phyloP scores from a whole-genome alignment of 116 monocot species.

The Iris pallida region DNA sequence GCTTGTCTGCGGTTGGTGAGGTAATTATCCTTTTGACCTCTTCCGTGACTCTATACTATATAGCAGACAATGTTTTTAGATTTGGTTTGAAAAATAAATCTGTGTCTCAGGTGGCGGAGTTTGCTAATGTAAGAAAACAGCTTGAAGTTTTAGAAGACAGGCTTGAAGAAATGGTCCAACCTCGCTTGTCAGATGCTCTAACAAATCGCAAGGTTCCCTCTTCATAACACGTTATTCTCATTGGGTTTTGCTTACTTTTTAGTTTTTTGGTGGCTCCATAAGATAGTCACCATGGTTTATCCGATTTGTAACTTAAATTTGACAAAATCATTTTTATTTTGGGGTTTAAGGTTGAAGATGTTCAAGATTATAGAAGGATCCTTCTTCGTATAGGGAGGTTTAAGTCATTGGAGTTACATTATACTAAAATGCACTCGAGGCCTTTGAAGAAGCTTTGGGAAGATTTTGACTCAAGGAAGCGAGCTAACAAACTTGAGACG shows the following conservation, averaged over 20 bases:
- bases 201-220: conserved; percentile 65
- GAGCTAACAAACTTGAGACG: conserved; percentile 37
- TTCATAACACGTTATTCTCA: neutral
- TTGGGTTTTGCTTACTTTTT: neutral
- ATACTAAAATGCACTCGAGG: conserved; percentile 74
- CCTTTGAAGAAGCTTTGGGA: conserved; percentile 94
- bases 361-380: conserved; percentile 83
- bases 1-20: conserved; percentile 97
- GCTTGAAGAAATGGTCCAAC: conserved; percentile 93
- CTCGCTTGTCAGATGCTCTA: conserved; percentile 82
- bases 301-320: neutral
- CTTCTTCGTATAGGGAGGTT: conserved; percentile 88
- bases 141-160: conserved; percentile 94
- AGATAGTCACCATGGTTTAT: neutral
- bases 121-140: conserved; percentile 98
- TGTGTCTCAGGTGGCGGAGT: conserved; percentile 84
- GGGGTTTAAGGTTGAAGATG: conserved; percentile 63
- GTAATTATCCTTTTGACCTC: conserved; percentile 18
- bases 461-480: conserved; percentile 65
- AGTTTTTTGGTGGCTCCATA: neutral
- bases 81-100: conserved; percentile 2
- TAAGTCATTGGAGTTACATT: conserved; percentile 73
- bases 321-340: neutral
- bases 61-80: neutral
- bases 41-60: neutral